Percentiles rank a stretch among this genome's conserved stretches.
Evolutionary conservation across 2,329 filamentous ascomycete genomes (phyloP).

Genomic region (Penicillium sp.): DNA sequence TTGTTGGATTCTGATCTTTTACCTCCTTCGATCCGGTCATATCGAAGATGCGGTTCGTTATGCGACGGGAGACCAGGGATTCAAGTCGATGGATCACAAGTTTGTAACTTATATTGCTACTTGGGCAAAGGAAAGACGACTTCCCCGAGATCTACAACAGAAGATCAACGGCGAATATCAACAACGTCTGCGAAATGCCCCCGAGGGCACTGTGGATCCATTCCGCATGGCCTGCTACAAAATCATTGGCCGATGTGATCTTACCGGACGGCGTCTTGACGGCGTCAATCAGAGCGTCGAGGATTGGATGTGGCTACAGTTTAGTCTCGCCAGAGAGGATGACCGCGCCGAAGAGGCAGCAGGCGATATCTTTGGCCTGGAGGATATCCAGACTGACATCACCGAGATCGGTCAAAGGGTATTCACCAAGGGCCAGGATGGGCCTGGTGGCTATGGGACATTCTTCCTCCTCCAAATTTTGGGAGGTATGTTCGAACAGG

Average conservation of each 20-base stretch:
- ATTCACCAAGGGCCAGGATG: slow-evolving; percentile 82
- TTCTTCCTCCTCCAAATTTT: slow-evolving; percentile 93
- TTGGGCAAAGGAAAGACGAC: slow-evolving; percentile 78
- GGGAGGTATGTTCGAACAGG: slow-evolving; percentile 91
- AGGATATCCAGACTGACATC: slow-evolving; percentile 77
- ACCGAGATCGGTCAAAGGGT: slow-evolving; percentile 88
- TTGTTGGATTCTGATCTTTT: slow-evolving; percentile 94
- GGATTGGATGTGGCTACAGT: slow-evolving; percentile 71
- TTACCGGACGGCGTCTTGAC: slow-evolving; percentile 61
- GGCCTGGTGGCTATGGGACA: slow-evolving; percentile 79
- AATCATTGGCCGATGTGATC: slow-evolving; percentile 79
- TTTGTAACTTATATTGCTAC: slow-evolving; percentile 86
- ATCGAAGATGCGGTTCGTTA: slow-evolving; percentile 84
- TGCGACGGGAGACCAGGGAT: slow-evolving; percentile 77
- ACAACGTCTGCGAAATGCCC: slow-evolving; percentile 79
- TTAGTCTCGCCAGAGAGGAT: slow-evolving; percentile 65
- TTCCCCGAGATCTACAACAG: slow-evolving; percentile 79
- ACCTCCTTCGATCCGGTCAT: slow-evolving; percentile 82
- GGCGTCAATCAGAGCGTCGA: slow-evolving; percentile 64
- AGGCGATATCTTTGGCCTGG: slow-evolving; percentile 65
- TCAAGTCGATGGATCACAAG: slow-evolving; percentile 87
- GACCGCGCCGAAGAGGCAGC: slow-evolving; percentile 65
- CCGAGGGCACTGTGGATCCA: slow-evolving; percentile 86
- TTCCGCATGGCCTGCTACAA: slow-evolving; percentile 98
- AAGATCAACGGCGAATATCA: slow-evolving; percentile 90